Evolutionary conservation across 2,329 filamentous ascomycete genomes (phyloP).

Genomic region (Aspergillus carbonarius): DNA sequence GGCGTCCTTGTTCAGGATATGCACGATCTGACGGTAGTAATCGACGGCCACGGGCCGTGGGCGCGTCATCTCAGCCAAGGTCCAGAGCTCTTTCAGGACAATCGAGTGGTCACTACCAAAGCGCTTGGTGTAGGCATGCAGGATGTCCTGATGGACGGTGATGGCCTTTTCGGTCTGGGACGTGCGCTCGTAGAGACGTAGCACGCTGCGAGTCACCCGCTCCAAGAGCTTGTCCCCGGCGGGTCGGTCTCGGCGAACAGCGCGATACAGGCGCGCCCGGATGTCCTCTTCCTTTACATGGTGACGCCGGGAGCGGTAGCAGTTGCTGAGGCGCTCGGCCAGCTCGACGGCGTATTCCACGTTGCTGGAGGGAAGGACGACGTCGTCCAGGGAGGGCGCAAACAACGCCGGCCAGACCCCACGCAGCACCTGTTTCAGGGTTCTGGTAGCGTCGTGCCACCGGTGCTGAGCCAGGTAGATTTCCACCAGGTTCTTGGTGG

Average conservation of each 20-base stretch:
- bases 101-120: conserved; percentile 34
- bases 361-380: conserved; percentile 44
- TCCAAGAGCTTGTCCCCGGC: conserved; percentile 32
- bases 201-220: conserved; percentile 26
- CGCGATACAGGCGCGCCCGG: conserved; percentile 35
- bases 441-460: conserved; percentile 48
- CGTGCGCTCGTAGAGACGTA: conserved; percentile 31
- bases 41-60: conserved; percentile 36
- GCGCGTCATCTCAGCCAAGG: conserved; percentile 35
- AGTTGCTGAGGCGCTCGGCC: conserved; percentile 47
- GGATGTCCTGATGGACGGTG: conserved; percentile 36
- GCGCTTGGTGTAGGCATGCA: conserved; percentile 36
- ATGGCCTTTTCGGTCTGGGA: conserved; percentile 37
- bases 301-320: conserved; percentile 41
- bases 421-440: conserved; percentile 48
- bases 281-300: conserved; percentile 37
- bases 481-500: conserved; percentile 41
- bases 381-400: conserved; percentile 44
- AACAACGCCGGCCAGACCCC: conserved; percentile 51
- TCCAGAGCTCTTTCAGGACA: conserved; percentile 39
- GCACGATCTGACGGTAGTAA: conserved; percentile 40
- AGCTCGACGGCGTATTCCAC: conserved; percentile 48
- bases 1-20: conserved; percentile 37
- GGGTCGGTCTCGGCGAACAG: conserved; percentile 27
- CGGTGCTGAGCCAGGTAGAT: conserved; percentile 49